Base-by-base conservation (phyloP, 2,329 filamentous ascomycete genomes). In the Curvularia sp. region DNA sequence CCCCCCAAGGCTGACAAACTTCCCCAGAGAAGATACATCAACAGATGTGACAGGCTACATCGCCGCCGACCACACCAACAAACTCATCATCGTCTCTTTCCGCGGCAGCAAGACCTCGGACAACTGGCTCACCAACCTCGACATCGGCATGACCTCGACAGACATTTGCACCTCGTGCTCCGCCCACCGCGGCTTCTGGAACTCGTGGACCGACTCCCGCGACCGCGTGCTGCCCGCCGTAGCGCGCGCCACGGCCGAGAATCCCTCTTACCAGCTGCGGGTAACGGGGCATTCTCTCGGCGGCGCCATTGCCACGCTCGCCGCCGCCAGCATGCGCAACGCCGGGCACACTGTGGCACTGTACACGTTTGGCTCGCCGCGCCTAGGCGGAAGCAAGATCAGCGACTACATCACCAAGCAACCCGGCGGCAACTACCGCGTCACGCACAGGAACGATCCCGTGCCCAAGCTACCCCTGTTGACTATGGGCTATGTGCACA, bases 271-370 rank as follows among this genome's bases (percentile, higher is more conserved):
- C 78, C 67, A 70, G 30, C 72, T 90, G 67, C 70, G 87, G n/a
- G 74, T 83, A 23, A 86, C 86, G 0, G 89, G 89, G 34, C 89
- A 91, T 80, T 90, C 87, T 7, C 84, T 92, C 2, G 89, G 89
- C 50, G 89, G 80, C 25, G 87, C 87, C 12, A 80, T 91, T 6
- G 86, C 84, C 36, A 85, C 86, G 1, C 74, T 92, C 10, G 87
- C 82, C 1, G 85, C 82, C 0, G 84, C 83, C 0, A 79, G 85
- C 68, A 77, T 76, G 32, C 68, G 74, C 1, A 73, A 70, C 25
- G 18, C 46, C 3, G 72, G 71, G 3, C 59, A 69, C 25, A 53
- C 19, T 0, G 67, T 69, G 1, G 64, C 68, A 0, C 47, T 75
- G 8, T 90, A 87, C 79, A 87, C 84, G 1, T 91, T 83, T 75